Evolutionary conservation across 805 yeast species (phyloP).

Genomic region (Candida chauliodis): DNA sequence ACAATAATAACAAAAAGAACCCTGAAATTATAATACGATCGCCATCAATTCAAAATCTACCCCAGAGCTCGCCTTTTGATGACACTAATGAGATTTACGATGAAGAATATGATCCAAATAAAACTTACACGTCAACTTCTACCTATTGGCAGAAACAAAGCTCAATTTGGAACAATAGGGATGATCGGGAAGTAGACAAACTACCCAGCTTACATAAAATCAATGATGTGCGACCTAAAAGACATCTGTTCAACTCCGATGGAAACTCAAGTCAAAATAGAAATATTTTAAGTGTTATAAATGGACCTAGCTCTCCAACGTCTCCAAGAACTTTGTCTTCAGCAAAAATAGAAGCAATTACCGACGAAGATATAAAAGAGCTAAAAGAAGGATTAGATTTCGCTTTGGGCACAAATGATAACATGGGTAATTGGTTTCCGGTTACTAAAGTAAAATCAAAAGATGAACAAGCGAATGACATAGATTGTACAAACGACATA

Average conservation of each 20-base stretch:
- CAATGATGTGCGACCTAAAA: slow-evolving; percentile 2
- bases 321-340: slow-evolving; percentile 2
- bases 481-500: slow-evolving; percentile 15
- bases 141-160: slow-evolving; percentile 7
- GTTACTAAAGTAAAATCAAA: slow-evolving; percentile 3
- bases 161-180: not conserved
- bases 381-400: slow-evolving; percentile 29
- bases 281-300: slow-evolving; percentile 6
- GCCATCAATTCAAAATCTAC: slow-evolving; percentile 2
- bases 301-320: slow-evolving; percentile 6
- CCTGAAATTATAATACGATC: slow-evolving; percentile 3
- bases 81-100: slow-evolving; percentile 3
- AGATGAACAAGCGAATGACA: not conserved
- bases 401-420: slow-evolving; percentile 28
- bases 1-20: not conserved
- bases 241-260: slow-evolving; percentile 5
- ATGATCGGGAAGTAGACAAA: not conserved
- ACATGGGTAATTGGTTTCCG: slow-evolving; percentile 31
- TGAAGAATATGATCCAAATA: slow-evolving; percentile 14
- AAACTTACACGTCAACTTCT: slow-evolving; percentile 10
- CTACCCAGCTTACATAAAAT: slow-evolving; percentile 6
- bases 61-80: not conserved
- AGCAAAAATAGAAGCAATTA: slow-evolving; percentile 1
- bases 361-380: slow-evolving; percentile 28
- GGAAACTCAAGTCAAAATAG: slow-evolving; percentile 1